Evolutionary conservation across 805 yeast genomes (phyloP).

Genomic region (Grigorovia jiainica): DNA sequence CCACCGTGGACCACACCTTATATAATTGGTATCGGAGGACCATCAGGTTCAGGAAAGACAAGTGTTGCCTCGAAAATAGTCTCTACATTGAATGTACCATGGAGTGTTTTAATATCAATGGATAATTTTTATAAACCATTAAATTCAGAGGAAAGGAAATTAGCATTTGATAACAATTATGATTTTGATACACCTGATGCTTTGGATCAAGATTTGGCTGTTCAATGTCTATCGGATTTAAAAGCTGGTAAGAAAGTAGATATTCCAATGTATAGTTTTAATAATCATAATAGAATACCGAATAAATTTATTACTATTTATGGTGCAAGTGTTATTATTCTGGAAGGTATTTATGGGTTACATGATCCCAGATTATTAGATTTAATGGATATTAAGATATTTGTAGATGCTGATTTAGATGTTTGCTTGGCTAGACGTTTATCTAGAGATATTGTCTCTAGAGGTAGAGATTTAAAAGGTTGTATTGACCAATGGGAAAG

Average conservation of each 20-base stretch:
- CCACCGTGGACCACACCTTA: constrained; percentile 91
- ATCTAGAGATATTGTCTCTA: constrained; percentile 71
- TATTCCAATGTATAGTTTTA: constrained; percentile 65
- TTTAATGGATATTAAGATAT: constrained; percentile 77
- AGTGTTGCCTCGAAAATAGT: constrained; percentile 80
- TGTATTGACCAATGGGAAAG: constrained; percentile 82
- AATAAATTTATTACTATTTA: constrained; percentile 64
- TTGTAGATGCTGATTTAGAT: constrained; percentile 90
- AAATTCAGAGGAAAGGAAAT: constrained; percentile 44
- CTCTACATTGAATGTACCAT: constrained; percentile 72
- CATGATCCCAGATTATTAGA: constrained; percentile 59
- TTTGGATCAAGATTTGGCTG: constrained; percentile 65
- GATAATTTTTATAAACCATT: constrained; percentile 88
- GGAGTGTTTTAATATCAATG: constrained; percentile 84
- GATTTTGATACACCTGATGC: constrained; percentile 89
- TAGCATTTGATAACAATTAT: constrained; percentile 60
- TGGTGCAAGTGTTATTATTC: constrained; percentile 87
- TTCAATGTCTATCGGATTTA: constrained; percentile 51
- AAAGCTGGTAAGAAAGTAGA: constrained; percentile 61
- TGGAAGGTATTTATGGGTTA: constrained; percentile 86
- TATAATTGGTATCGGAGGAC: constrained; percentile 80
- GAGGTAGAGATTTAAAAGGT: constrained; percentile 80
- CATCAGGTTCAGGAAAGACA: constrained; percentile 88
- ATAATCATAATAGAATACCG: constrained; percentile 50
- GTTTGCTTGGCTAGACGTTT: constrained; percentile 84